Evolutionary conservation across 768 basidiomycete species (phyloP).

Genomic region (Sarcodon sp.): DNA sequence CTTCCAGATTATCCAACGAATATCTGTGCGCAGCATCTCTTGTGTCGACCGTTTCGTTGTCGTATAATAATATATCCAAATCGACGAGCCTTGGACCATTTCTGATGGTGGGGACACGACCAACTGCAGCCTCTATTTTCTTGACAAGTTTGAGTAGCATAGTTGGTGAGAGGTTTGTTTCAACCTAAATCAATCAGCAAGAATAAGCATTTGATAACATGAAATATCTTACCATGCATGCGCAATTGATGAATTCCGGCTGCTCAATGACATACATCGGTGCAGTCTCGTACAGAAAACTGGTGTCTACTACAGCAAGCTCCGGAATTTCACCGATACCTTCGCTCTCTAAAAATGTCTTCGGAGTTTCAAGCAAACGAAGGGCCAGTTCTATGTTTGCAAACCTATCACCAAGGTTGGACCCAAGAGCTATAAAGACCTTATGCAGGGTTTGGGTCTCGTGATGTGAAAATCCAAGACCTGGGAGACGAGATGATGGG

Average conservation of each 20-base stretch:
- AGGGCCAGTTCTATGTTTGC: conserved; percentile 73
- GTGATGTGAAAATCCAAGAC: background rate
- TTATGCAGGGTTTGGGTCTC: conserved; percentile 11
- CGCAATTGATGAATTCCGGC: conserved; percentile 79
- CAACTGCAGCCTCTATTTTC: conserved; percentile 57
- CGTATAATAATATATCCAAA: conserved; percentile 78
- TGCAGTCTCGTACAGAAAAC: conserved; percentile 84
- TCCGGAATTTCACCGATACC: conserved; percentile 2
- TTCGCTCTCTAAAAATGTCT: background rate
- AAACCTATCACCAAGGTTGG: conserved; percentile 84
- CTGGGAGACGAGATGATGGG: background rate
- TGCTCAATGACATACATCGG: conserved; percentile 97
- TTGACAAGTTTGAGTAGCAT: conserved; percentile 56
- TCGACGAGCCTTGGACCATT: conserved; percentile 89
- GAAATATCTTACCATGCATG: conserved; percentile 59
- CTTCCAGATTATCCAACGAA: conserved; percentile 37
- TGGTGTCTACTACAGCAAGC: conserved; percentile 50
- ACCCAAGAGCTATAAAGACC: conserved; percentile 72
- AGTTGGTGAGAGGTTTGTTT: conserved; percentile 53
- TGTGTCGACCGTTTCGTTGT: conserved; percentile 44
- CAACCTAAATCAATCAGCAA: conserved; percentile 37
- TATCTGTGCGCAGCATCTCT: conserved; percentile 25
- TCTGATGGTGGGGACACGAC: conserved; percentile 63
- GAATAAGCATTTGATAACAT: background rate
- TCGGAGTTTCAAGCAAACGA: conserved; percentile 47